Conservation (phyloP, 148 eudicot species). For the Limonium bicolor region DNA sequence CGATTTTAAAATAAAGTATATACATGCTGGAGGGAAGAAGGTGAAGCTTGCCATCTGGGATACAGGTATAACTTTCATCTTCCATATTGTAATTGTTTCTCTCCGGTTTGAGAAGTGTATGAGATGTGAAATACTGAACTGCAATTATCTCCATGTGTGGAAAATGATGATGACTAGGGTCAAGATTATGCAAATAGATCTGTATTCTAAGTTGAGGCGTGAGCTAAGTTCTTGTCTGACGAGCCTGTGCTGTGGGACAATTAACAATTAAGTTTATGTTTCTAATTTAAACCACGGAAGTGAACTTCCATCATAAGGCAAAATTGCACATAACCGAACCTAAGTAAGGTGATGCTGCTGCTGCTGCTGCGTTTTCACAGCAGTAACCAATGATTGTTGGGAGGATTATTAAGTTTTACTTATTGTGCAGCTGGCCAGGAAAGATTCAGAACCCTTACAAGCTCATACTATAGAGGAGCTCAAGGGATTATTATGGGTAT, state of each 20-base stretch:
- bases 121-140: background rate
- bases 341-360: too few species aligned
- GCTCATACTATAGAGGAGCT: constrained; percentile 7
- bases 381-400: too few species aligned
- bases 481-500: constrained; percentile 7
- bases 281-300: too few species aligned
- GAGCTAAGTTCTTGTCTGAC: too few species aligned
- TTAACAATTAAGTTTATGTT: too few species aligned
- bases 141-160: background rate
- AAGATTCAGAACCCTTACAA: constrained; percentile 5
- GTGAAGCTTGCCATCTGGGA: constrained; percentile 76
- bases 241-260: too few species aligned
- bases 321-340: too few species aligned
- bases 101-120: background rate
- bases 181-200: background rate
- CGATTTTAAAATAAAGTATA: constrained; percentile 54
- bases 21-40: constrained; percentile 43
- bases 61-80: constrained; percentile 22
- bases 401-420: too few species aligned
- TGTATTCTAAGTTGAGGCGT: background rate
- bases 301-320: too few species aligned
- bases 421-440: constrained; percentile 5
- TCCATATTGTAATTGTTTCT: background rate
- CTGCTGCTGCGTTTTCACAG: too few species aligned
- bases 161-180: background rate